Evolutionary conservation across 2,329 filamentous ascomycete genomes (phyloP).

Genomic region (Exophiala mesophila): DNA sequence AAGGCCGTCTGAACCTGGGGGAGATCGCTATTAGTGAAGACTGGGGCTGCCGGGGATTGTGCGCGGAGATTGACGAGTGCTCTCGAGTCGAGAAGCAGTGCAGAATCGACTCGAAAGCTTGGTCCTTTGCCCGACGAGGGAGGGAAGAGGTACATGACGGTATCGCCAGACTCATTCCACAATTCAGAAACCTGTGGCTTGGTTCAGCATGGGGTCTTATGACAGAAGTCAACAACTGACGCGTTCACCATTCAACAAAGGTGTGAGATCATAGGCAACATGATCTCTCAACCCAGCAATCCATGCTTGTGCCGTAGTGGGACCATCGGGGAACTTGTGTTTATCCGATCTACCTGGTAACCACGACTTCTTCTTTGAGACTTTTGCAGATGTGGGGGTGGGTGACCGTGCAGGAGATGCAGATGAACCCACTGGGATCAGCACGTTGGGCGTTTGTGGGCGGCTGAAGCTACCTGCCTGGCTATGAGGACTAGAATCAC

Average conservation of each 20-base stretch:
- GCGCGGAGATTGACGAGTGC: conserved; percentile 17
- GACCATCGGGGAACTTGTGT: conserved; percentile 30
- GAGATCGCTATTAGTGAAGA: conserved; percentile 8
- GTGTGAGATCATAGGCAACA: conserved; percentile 51
- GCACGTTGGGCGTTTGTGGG: conserved; percentile 23
- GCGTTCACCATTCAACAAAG: conserved; percentile 48
- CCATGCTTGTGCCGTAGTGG: conserved; percentile 46
- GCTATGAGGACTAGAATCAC: conserved; percentile 25
- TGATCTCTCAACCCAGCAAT: conserved; percentile 55
- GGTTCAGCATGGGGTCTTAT: too few species aligned
- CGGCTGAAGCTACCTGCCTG: conserved; percentile 23
- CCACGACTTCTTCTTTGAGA: conserved; percentile 40
- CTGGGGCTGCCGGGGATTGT: conserved; percentile 14
- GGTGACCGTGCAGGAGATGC: conserved; percentile 14
- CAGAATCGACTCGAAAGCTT: conserved; percentile 58
- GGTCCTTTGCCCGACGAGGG: conserved; percentile 51
- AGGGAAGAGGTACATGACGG: conserved; percentile 59
- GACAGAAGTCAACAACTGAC: too few species aligned
- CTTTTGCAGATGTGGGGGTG: conserved; percentile 18
- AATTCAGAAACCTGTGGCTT: conserved; percentile 51
- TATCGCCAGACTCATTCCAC: conserved; percentile 61
- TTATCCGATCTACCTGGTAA: conserved; percentile 36
- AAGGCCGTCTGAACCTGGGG: conserved; percentile 33
- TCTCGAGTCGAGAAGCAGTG: conserved; percentile 52
- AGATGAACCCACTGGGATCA: conserved; percentile 12